phyloP scores from a whole-genome alignment of 768 basidiomycete species.

The Termitomyces heimii region DNA sequence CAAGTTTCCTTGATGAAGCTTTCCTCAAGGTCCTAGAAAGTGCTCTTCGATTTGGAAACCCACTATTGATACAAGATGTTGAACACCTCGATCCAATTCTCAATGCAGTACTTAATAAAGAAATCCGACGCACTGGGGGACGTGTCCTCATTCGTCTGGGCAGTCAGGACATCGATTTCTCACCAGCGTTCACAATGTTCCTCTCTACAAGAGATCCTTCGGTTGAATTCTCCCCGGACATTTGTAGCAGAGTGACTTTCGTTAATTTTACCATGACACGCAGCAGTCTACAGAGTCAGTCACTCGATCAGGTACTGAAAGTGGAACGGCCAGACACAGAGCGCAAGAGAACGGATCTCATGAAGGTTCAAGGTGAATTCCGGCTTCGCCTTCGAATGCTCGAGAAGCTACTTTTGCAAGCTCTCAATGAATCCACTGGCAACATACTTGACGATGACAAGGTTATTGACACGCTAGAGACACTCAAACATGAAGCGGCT shows the following conservation, averaged over 20 bases:
- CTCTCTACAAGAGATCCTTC: constrained; percentile 95
- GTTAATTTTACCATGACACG: constrained; percentile 99
- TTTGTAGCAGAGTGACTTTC: constrained; percentile 94
- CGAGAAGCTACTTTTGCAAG: constrained; percentile 89
- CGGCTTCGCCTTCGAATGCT: constrained; percentile 85
- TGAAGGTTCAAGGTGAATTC: constrained; percentile 99
- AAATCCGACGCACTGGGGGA: constrained; percentile 93
- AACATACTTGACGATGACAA: constrained; percentile 99
- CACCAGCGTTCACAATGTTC: constrained; percentile 99
- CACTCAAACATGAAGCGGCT: constrained; percentile 91
- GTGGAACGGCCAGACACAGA: constrained; percentile 97
- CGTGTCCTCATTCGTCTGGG: constrained; percentile 96
- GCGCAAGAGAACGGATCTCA: constrained; percentile 89
- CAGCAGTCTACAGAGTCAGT: constrained; percentile 97
- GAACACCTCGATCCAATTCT: constrained; percentile 97
- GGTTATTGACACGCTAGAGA: constrained; percentile 94
- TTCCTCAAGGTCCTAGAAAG: constrained; percentile 98
- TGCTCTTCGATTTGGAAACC: constrained; percentile 97
- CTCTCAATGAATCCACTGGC: constrained; percentile 92
- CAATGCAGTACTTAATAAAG: constrained; percentile 95
- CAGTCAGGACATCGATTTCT: constrained; percentile 98
- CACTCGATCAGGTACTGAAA: constrained; percentile 93
- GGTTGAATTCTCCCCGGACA: constrained; percentile 96
- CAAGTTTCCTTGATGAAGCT: constrained; percentile 97
- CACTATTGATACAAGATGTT: constrained; percentile 95